These are phyloP conservation scores for Hericium erinaceus DNA, from an alignment of 768 basidiomycete genomes.

Conservation along the genomic window DNA sequence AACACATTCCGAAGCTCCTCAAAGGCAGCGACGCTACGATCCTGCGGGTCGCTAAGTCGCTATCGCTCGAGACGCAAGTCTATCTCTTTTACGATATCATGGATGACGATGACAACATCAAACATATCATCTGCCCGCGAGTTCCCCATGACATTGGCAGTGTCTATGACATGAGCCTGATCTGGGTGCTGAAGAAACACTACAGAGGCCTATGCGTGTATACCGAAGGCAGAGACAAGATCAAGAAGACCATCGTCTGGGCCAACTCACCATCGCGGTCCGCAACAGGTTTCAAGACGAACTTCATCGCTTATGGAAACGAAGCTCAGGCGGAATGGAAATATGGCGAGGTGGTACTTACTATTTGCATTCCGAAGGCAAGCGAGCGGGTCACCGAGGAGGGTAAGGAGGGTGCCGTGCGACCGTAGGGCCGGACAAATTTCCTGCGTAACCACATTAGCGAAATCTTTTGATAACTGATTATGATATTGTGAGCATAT, in stretches of 20 bases:
- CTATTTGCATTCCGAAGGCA: conserved; percentile 17
- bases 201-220: background rate
- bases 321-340: conserved; percentile 7
- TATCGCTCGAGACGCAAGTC: conserved; percentile 6
- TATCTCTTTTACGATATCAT: background rate
- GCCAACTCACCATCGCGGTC: background rate
- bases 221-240: background rate
- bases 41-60: conserved; percentile 11
- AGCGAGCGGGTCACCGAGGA: too few species aligned
- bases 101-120: background rate
- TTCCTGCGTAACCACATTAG: too few species aligned
- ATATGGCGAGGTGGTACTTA: conserved; percentile 16
- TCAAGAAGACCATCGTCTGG: background rate
- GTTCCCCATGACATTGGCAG: background rate
- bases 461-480: too few species aligned
- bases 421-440: too few species aligned
- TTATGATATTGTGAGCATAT: too few species aligned
- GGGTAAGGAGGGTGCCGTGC: too few species aligned
- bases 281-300: background rate
- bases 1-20: background rate
- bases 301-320: conserved; percentile 15
- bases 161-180: background rate
- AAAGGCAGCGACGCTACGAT: conserved; percentile 19
- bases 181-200: background rate
- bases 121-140: background rate